Conservation (phyloP, 192 early-diverging fungal genomes). For the Linnemannia schmuckeri region DNA sequence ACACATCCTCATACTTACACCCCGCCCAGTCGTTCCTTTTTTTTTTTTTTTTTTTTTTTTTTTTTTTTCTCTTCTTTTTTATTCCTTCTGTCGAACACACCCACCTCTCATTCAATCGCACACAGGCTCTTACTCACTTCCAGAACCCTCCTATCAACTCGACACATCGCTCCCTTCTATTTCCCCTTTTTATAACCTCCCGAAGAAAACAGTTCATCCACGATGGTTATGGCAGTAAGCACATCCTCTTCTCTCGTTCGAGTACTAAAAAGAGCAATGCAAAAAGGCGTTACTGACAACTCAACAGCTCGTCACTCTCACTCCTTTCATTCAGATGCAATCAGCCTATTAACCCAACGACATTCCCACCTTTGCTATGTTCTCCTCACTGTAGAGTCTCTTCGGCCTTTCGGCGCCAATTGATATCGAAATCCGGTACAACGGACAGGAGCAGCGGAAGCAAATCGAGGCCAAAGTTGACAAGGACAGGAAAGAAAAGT, state of each 20-base stretch:
- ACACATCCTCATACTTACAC: neutral
- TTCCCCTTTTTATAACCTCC: neutral
- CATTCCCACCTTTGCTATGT: neutral
- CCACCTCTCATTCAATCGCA: neutral
- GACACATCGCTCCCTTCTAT: neutral
- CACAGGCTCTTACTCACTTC: neutral
- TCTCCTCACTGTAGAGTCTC: conserved; percentile 60
- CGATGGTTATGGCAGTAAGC: conserved; percentile 10
- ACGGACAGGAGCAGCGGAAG: conserved; percentile 91
- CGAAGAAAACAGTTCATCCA: conserved; percentile 7
- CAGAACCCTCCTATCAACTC: neutral
- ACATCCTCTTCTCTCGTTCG: neutral
- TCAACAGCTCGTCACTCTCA: neutral
- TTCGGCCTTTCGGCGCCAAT: conserved; percentile 88
- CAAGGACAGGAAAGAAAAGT: conserved; percentile 92
- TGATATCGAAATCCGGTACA: conserved; percentile 89
- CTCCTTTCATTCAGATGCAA: neutral
- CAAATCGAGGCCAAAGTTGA: conserved; percentile 95
- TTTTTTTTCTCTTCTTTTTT: neutral
- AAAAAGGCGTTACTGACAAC: neutral
- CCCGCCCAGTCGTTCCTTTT: neutral
- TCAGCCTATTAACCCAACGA: neutral
- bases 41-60: neutral
- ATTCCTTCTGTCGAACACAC: neutral
- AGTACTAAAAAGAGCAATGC: neutral